Evolutionary conservation across 2,329 filamentous ascomycete species (phyloP), one percentile per base, ranked within the genome.

Genomic region (Sporothrix globosa): DNA sequence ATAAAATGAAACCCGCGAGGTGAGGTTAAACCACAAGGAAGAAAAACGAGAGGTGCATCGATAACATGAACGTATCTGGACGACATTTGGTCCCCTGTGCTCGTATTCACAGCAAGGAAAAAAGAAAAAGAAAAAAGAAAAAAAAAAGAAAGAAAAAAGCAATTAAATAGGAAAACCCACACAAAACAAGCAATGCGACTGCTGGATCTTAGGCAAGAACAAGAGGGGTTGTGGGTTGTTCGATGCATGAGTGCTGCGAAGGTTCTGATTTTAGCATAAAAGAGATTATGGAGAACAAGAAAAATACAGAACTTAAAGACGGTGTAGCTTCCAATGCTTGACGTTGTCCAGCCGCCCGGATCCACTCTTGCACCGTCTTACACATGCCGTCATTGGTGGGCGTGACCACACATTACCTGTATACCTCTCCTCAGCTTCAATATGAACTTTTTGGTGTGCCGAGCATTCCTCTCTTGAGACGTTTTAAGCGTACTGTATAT

Each of bases 381-480:
- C n/a, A 41, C 2, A 17, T 41, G 56, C 9, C 17, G 56, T 60
- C 56, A 60, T 60, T 34, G 56, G 41, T 21, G 34, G 19, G 39
- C 27, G 53, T 19, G 53, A 34, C 13, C 24, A 30, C 34, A 34
- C 34, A 34, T 34, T 34, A n/a, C 13, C 17, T 19, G 48, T 61
- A n/a, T 61, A 30, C 27, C 34, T 61, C 56, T 44, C 56, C 56
- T 44, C 56, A 41, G 34, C 34, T 61, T 61, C 56, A 11, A 24
- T 61, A 6, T 61, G 34, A 21, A 17, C 34, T 14, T 44, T 61
- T 44, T 44, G 0, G 27, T 30, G 34, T 34, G 34, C 34, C 7
- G 34, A 34, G 34, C 34, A 34, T 34, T 30, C 27, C 27, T 30
- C 3, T 30, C 27, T 30, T 30, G 27, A 4, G 27, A 3, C 27